Conservation (phyloP, 225 moss, liverwort and hornwort genomes). For the Rhytidiadelphus loreus region DNA sequence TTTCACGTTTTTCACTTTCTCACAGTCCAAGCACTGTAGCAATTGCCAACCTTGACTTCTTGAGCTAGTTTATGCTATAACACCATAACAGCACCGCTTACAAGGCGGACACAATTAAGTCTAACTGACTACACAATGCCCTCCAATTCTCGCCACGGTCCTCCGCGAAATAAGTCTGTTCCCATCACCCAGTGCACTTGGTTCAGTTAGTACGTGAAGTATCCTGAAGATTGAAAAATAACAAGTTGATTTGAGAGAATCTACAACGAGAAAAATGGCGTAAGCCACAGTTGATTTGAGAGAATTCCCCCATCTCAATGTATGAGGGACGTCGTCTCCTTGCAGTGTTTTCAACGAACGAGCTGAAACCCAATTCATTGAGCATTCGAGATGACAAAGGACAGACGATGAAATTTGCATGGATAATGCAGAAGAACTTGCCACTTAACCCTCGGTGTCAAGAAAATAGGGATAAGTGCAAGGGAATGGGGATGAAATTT, state of each 20-base stretch:
- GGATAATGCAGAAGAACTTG: not conserved
- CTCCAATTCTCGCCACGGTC: constrained; percentile 17
- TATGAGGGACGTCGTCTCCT: too few species aligned
- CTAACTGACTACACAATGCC: constrained; percentile 5
- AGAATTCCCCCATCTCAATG: not conserved
- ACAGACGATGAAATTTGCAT: not conserved
- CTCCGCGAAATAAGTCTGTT: constrained; percentile 2
- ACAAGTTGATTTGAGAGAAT: not conserved
- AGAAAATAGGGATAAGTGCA: not conserved
- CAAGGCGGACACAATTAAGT: constrained; percentile 26
- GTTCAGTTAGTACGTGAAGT: not conserved
- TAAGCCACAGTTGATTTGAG: not conserved
- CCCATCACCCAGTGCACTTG: not conserved
- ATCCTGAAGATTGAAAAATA: not conserved
- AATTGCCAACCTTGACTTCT: not conserved
- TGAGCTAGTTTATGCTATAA: not conserved
- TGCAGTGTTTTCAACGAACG: not conserved
- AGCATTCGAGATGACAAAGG: not conserved
- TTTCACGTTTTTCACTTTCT: not conserved
- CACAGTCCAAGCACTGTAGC: not conserved
- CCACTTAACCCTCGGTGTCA: not conserved
- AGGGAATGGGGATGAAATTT: not conserved
- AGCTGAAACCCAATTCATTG: not conserved
- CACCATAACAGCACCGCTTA: not conserved
- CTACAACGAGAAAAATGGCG: not conserved